Evolutionary conservation across 768 basidiomycete genomes (phyloP).

Genomic region (Serendipita sp.): DNA sequence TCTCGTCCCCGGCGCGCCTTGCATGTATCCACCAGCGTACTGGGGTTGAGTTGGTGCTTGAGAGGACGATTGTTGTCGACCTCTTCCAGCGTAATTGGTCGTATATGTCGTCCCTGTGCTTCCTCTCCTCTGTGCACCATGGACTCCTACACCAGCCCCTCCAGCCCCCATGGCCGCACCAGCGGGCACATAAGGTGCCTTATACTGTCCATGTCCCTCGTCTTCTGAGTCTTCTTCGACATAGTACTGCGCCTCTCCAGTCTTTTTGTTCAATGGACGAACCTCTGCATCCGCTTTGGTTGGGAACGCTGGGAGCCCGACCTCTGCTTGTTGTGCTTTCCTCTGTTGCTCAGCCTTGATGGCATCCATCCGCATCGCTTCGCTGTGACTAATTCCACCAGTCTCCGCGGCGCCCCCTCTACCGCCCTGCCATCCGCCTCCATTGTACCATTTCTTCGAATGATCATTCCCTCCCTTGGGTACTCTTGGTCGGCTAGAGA

Average conservation of each 20-base stretch:
- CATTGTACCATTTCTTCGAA: not conserved
- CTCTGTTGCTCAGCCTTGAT: slow-evolving; percentile 77
- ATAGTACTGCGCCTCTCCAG: not conserved
- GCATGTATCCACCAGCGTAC: not conserved
- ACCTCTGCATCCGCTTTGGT: not conserved
- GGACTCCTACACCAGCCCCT: not conserved
- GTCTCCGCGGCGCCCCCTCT: not conserved
- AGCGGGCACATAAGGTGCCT: not conserved
- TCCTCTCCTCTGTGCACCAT: not conserved
- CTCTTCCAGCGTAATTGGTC: not conserved
- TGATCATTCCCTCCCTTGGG: slow-evolving; percentile 18
- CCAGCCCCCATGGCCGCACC: not conserved
- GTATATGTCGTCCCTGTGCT: slow-evolving; percentile 3
- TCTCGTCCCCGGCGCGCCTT: not conserved
- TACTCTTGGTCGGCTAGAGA: slow-evolving; percentile 34
- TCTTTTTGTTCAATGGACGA: not conserved
- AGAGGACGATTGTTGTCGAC: not conserved
- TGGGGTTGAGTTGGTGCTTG: not conserved
- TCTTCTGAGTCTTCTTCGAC: slow-evolving; percentile 1
- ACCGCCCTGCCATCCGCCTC: slow-evolving; percentile 4
- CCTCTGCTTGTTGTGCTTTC: slow-evolving; percentile 51
- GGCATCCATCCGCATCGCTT: slow-evolving; percentile 64
- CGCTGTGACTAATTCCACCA: slow-evolving; percentile 22
- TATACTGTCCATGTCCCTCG: not conserved
- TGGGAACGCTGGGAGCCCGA: slow-evolving; percentile 55